Percentiles rank a stretch among this genome's conserved stretches.
phyloP scores from a whole-genome alignment of 306 rosid genomes.

The Dalbergia cochinchinensis region DNA sequence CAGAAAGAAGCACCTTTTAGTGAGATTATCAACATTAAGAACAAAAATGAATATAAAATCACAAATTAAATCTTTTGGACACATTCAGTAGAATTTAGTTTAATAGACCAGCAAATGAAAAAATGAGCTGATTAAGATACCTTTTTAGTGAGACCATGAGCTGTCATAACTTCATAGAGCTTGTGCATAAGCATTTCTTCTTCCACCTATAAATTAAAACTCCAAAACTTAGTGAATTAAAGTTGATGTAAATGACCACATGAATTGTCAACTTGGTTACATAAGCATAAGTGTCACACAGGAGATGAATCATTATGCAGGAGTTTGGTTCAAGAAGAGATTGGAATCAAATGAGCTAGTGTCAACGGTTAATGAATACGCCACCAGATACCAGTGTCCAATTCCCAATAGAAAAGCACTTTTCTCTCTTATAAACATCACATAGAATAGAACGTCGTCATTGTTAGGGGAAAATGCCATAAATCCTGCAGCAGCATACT shows the following conservation, averaged over 20 bases:
- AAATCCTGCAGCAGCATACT: neutral
- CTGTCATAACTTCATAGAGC: conserved; percentile 44
- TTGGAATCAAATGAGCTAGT: conserved; percentile 9
- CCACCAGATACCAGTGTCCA: neutral
- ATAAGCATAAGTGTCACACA: neutral
- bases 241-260: neutral
- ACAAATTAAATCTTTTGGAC: neutral
- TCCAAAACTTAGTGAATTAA: conserved; percentile 8
- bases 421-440: conserved; percentile 14
- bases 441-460: neutral
- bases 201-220: conserved; percentile 44
- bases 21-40: neutral
- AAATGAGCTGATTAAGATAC: neutral
- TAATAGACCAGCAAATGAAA: neutral
- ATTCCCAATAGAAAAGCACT: neutral
- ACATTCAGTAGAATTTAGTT: conserved; percentile 2
- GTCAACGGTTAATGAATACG: neutral
- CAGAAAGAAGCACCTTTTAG: neutral
- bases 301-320: neutral
- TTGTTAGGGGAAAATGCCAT: neutral
- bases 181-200: conserved; percentile 54
- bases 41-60: neutral
- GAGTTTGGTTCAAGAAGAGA: conserved; percentile 12
- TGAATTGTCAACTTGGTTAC: neutral
- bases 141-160: conserved; percentile 28